Base-by-base conservation (phyloP, 2,329 filamentous ascomycete species). In the Colletotrichum australisinense region DNA sequence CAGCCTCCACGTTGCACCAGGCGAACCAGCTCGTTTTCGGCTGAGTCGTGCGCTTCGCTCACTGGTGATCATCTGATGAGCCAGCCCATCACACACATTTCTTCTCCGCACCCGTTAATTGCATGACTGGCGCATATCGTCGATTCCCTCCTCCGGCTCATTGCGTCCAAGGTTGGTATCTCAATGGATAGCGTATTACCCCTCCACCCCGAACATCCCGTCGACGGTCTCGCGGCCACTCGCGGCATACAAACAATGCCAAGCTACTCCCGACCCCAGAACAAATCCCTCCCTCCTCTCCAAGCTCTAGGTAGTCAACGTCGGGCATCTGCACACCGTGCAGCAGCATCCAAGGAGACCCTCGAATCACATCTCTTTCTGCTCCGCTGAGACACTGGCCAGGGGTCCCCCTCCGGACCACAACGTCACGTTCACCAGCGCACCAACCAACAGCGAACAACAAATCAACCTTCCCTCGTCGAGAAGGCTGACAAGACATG, bases 401-500 rank as follows among this genome's bases (percentile, higher is more conserved):
- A 46, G 59, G 58, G 70, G 16, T 26, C 66, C 52, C 14, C 19
- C 60, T 38, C n/a, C 4, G 32, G 35, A 38, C 1, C 46, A 28
- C 46, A 63, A 55, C 62, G 22, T 57, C 55, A 69, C 53, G 19
- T 24, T 65, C 28, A 57, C 67, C 58, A 19, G n/a, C 16, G 56
- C 71, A 57, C 55, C 67, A 60, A 70, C 67, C 59, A 71, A 62
- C 71, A 38, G 35, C 49, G 35, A 65, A 65, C 49, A 56, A 65
- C 63, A 57, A 65, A 56, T 62, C 71, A 66, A 73, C 71, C 60
- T 71, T 62, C 71, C 71, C 71, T 71, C 71, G 71, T 73, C 67
- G 67, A 73, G 71, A 73, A 73, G 71, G 71, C 71, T 73, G 71
- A 73, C 46, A 73, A 42, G 58, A 35, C 70, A 71, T 70, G 71